phyloP scores from a whole-genome alignment of 371 early-diverging fungal genomes.

The Rhizopus microsporus region DNA sequence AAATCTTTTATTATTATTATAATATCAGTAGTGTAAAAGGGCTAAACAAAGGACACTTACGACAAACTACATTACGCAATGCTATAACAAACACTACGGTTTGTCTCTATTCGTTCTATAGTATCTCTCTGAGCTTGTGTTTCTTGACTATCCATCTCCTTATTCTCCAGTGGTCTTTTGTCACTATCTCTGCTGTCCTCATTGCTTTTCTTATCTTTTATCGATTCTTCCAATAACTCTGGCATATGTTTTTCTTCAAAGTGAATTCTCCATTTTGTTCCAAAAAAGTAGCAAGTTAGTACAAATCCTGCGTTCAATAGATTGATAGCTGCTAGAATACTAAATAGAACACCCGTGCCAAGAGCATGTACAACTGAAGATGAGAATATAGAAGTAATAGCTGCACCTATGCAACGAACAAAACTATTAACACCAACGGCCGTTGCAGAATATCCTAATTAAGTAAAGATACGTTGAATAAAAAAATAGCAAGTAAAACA shows the following conservation, averaged over 20 bases:
- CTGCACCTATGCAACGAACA: slow-evolving; percentile 43
- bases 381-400: slow-evolving; percentile 37
- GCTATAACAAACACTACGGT: background rate
- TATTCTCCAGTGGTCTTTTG: no score
- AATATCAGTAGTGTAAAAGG: no score
- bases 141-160: background rate
- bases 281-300: slow-evolving; percentile 23
- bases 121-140: background rate
- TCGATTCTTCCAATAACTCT: slow-evolving; percentile 1
- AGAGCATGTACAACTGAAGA: slow-evolving; percentile 20
- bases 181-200: background rate
- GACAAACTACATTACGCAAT: background rate
- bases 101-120: background rate
- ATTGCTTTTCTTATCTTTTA: background rate
- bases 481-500: background rate
- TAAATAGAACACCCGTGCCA: slow-evolving; percentile 32
- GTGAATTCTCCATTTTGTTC: slow-evolving; percentile 26
- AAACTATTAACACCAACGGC: slow-evolving; percentile 57
- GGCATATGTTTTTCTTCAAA: slow-evolving; percentile 29
- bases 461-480: background rate
- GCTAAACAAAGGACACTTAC: background rate
- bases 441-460: slow-evolving; percentile 43
- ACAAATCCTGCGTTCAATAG: slow-evolving; percentile 24
- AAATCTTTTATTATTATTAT: no score
- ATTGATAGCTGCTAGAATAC: slow-evolving; percentile 28